Percentiles rank a stretch among this genome's conserved stretches.
phyloP scores from a whole-genome alignment of 768 basidiomycete species.

The Lactifluus subvellereus region DNA sequence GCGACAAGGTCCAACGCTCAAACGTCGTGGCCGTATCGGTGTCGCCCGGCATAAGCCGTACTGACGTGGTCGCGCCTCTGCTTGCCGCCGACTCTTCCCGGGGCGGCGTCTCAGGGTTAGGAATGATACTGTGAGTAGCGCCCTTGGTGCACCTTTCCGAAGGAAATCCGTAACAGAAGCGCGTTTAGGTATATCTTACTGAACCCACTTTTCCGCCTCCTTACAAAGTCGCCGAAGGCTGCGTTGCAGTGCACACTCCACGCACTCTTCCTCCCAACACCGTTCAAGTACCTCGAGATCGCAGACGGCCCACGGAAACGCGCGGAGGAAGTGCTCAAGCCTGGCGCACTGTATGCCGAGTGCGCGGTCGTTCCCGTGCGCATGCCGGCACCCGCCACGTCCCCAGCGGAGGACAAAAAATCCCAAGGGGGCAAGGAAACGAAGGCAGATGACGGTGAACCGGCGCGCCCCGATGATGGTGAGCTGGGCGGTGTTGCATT shows the following conservation, averaged over 20 bases:
- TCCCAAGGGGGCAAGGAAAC: constrained; percentile 27
- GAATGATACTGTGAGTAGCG: constrained; percentile 45
- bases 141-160: not conserved
- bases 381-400: constrained; percentile 25
- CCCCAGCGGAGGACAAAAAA: constrained; percentile 23
- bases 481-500: constrained; percentile 66
- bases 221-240: constrained; percentile 60
- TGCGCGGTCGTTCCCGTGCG: constrained; percentile 51
- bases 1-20: constrained; percentile 46
- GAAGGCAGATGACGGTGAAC: constrained; percentile 30
- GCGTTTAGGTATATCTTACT: constrained; percentile 53
- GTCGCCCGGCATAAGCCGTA: constrained; percentile 69
- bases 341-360: constrained; percentile 72
- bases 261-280: constrained; percentile 74
- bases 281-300: constrained; percentile 52
- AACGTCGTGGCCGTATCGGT: constrained; percentile 73
- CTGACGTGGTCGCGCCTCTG: constrained; percentile 58
- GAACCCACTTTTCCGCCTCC: constrained; percentile 59
- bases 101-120: constrained; percentile 36
- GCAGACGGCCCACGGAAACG: constrained; percentile 17
- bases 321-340: constrained; percentile 61
- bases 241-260: constrained; percentile 77
- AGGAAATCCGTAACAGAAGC: not conserved
- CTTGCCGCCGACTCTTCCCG: constrained; percentile 42
- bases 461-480: constrained; percentile 48